Evolutionary conservation across 805 yeast genomes (phyloP).

Genomic region (Lachancea waltii): DNA sequence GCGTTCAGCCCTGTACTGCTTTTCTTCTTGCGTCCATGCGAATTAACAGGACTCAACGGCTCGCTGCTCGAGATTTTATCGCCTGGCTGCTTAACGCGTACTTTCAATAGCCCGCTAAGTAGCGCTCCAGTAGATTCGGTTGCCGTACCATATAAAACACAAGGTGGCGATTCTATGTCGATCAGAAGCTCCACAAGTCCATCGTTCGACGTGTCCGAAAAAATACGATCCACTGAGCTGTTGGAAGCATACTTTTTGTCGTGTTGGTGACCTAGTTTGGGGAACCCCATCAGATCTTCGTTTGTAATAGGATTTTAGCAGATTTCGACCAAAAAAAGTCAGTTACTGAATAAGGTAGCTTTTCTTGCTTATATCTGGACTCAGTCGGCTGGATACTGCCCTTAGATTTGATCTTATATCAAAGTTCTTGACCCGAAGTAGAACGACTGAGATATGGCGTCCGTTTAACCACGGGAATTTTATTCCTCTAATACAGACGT

Average conservation of each 20-base stretch:
- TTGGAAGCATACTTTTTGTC: constrained; percentile 8
- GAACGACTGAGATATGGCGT: no score
- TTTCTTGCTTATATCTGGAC: no score
- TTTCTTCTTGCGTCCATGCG: constrained; percentile 13
- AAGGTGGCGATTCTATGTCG: constrained; percentile 84
- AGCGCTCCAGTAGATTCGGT: constrained; percentile 79
- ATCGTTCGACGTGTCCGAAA: constrained; percentile 9
- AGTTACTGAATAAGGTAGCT: not conserved
- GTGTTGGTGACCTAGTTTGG: constrained; percentile 12
- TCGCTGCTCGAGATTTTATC: constrained; percentile 12
- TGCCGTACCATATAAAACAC: constrained; percentile 75
- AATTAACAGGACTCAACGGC: constrained; percentile 15
- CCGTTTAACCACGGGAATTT: no score
- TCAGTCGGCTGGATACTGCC: no score
- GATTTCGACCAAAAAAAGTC: not conserved
- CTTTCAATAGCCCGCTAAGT: constrained; percentile 66
- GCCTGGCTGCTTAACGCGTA: constrained; percentile 42
- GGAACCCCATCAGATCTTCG: constrained; percentile 12
- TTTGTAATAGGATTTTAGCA: not conserved
- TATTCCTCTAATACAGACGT: no score
- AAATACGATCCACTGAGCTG: constrained; percentile 6
- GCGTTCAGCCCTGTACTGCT: constrained; percentile 12
- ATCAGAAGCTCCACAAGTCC: constrained; percentile 47
- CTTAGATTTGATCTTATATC: no score
- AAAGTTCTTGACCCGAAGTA: no score